Base-by-base conservation (phyloP, 202 grass and related monocot genomes). In the Elaeis oleifera region DNA sequence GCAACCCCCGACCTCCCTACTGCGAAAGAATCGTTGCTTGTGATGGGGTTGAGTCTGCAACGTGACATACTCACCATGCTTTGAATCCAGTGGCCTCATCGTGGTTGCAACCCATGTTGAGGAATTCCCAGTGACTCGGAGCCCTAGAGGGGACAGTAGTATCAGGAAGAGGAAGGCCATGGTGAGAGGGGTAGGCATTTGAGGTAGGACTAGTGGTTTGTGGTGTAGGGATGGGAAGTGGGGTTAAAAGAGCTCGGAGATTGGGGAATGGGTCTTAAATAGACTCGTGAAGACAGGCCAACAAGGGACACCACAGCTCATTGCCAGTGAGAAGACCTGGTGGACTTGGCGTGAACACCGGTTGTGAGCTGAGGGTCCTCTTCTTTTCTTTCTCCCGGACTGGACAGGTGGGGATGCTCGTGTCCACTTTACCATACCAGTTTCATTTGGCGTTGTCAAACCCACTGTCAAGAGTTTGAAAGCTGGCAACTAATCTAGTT, bases 1-100 rank as follows among this genome's bases (percentile, higher is more conserved):
- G 78, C 90, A 95, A 5, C 80, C 90, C 1, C 77, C 75, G 5
- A 75, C 74, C 54, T 62, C 90, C 17, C 68, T 63, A 2, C 56
- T 32, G 4, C 29, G 16, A 62, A 77, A 89, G 24, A 50, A 24
- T 13, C 62, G 48, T 27, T 54, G 79, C 63, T 19, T 48, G 39
- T 59, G 54, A 44, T 17, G 66, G 3, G 18, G 17, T 21, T 29
- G 59, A 1, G 53, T 56, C 59, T 20, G 50, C 16, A 95, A 49
- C 27, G 25, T 62, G 21, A 64, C 78, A 2, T 70, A 39, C 51
- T 22, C 58, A 14, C 64, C 50, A 16, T 54, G 17, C 9, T 9
- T 52, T 1, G 58, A 14, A 5, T 16, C n/a, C n/a, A 8, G 17
- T 17, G 39, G 19, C 49, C 36, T 27, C 18, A 22, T 28, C 4